Evolutionary conservation across 2,329 filamentous ascomycete genomes (phyloP).

Genomic region (Cladosporium phlei): DNA sequence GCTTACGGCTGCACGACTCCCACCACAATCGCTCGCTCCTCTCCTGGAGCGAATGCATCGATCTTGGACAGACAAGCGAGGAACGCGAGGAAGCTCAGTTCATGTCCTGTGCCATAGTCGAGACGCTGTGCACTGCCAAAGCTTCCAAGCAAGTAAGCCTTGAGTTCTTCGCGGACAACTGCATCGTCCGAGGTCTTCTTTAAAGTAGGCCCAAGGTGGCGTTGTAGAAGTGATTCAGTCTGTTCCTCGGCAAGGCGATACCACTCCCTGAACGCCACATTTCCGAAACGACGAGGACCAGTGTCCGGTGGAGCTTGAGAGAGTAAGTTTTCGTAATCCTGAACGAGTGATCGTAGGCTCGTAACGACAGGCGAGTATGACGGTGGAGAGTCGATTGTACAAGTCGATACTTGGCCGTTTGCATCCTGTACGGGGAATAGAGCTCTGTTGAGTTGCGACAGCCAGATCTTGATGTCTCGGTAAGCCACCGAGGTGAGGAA

Average conservation of each 20-base stretch:
- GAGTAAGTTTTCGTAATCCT: constrained; percentile 61
- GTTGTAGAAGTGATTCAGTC: constrained; percentile 44
- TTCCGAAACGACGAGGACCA: constrained; percentile 86
- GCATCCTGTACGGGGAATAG: constrained; percentile 65
- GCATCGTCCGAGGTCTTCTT: constrained; percentile 32
- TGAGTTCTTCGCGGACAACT: constrained; percentile 54
- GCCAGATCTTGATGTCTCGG: constrained; percentile 77
- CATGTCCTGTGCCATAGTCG: constrained; percentile 95
- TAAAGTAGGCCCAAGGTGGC: constrained; percentile 15
- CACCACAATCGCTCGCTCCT: constrained; percentile 75
- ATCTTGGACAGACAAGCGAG: constrained; percentile 88
- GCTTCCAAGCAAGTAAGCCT: constrained; percentile 72
- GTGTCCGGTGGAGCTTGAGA: constrained; percentile 76
- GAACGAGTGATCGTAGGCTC: constrained; percentile 62
- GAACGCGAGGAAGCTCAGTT: constrained; percentile 91
- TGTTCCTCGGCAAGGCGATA: constrained; percentile 62
- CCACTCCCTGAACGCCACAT: constrained; percentile 86
- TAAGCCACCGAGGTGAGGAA: constrained; percentile 83
- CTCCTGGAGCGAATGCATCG: constrained; percentile 64
- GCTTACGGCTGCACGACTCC: constrained; percentile 77
- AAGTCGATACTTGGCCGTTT: constrained; percentile 26
- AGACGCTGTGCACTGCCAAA: constrained; percentile 86
- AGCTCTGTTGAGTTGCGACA: constrained; percentile 83
- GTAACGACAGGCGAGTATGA: constrained; percentile 48
- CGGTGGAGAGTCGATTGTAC: constrained; percentile 47